Base-by-base conservation (phyloP, 2,329 filamentous ascomycete species). In the Verticillium nonalfalfae region DNA sequence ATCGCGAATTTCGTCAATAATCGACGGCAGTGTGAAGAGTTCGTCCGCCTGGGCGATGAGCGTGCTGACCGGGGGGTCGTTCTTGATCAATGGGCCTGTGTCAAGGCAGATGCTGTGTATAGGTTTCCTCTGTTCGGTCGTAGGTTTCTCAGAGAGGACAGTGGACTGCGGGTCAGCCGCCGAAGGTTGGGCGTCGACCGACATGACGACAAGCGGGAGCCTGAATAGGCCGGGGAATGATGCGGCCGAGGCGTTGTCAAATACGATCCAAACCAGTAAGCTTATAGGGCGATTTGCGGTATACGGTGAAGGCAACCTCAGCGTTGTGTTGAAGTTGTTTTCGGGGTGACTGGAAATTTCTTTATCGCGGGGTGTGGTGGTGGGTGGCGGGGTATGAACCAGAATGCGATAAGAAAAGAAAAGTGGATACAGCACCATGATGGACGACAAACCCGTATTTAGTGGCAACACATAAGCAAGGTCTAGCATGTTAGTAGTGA, bases 1-100 rank as follows among this genome's bases (percentile, higher is more conserved):
- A 79, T 98, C 94, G 71, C 91, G 81, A 80, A 97, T 96, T 79
- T 99, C 95, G 59, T 87, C 83, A 35, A 98, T 81, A 61, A 99
- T 92, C 7, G 90, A 88, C 0, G 93, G 93, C 0, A 94, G 90
- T 1, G 93, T 97, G 70, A 93, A 86, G 52, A 97, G 82, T 62
- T 83, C 79, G 69, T 95, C 88, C 57, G 92, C 88, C 72, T 91
- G 87, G 40, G 85, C 83, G 59, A 97, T 80, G 11, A 99, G 85
- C 0, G 90, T 91, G 56, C 91, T 96, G 31, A 95, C 85, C 11
- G 91, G 81, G 13, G 94, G 92, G 66, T 95, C 89, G 77, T 97
- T 97, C 73, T 94, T 94, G 74, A 99, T 93, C 63, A 99, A 87
- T 7, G 94, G 93, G 33, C 93, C 94, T 3, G 95, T 90, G 72